Evolutionary conservation across 176 grass and related monocot genomes (phyloP).

Genomic region (Zea luxurians): DNA sequence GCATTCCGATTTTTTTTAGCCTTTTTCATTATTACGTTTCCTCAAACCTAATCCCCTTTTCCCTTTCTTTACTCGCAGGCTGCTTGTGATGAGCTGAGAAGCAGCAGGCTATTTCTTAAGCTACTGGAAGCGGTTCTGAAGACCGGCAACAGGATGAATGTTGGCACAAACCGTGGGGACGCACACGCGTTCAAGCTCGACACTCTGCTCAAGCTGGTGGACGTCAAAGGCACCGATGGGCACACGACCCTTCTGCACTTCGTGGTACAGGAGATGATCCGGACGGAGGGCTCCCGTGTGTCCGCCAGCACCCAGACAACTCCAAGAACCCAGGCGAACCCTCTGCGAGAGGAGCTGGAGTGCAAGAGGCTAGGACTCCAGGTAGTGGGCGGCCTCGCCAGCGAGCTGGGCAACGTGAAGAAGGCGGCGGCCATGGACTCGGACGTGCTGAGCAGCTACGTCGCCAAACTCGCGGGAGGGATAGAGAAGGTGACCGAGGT

Average conservation of each 20-base stretch:
- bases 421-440: constrained; percentile 97
- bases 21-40: background rate
- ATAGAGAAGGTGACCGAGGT: constrained; percentile 85
- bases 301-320: constrained; percentile 45
- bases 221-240: constrained; percentile 95
- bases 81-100: constrained; percentile 94
- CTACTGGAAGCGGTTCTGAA: constrained; percentile 99
- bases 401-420: constrained; percentile 81
- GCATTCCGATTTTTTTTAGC: background rate
- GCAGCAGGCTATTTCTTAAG: constrained; percentile 83
- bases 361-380: constrained; percentile 83
- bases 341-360: constrained; percentile 68
- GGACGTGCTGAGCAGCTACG: constrained; percentile 81
- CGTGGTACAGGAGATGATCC: constrained; percentile 89
- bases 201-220: constrained; percentile 82
- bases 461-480: constrained; percentile 81
- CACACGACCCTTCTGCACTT: constrained; percentile 96
- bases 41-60: background rate
- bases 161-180: constrained; percentile 93
- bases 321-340: constrained; percentile 52
- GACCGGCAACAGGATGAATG: constrained; percentile 99
- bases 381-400: constrained; percentile 70
- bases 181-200: constrained; percentile 96
- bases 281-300: constrained; percentile 64
- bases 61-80: constrained; percentile 37